phyloP scores from a whole-genome alignment of 805 yeast species.

The Candida berthetii region DNA sequence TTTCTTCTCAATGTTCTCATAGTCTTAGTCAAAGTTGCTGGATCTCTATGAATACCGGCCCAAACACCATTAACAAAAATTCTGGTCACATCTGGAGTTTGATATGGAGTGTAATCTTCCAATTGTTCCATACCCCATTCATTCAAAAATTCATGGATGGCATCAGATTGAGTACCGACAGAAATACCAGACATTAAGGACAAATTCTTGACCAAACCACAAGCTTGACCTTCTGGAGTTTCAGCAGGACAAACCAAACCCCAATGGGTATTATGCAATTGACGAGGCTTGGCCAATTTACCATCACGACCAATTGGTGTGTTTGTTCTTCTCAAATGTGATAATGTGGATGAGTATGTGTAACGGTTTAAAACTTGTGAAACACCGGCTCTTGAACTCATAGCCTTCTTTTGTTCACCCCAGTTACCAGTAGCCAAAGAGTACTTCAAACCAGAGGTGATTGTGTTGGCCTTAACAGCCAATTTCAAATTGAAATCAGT shows the following conservation, averaged over 20 bases:
- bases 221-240: constrained; percentile 99
- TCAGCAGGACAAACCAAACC: constrained; percentile 99
- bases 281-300: constrained; percentile 98
- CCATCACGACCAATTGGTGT: constrained; percentile 99
- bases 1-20: constrained; percentile 88
- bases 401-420: constrained; percentile 99
- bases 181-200: constrained; percentile 97
- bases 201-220: constrained; percentile 96
- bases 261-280: constrained; percentile 99
- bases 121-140: constrained; percentile 99
- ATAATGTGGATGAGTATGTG: constrained; percentile 96
- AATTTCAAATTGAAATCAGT: constrained; percentile 93
- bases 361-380: constrained; percentile 97
- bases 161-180: constrained; percentile 96
- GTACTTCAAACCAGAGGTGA: constrained; percentile 95
- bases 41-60: constrained; percentile 98
- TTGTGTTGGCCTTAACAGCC: constrained; percentile 95
- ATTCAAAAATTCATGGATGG: constrained; percentile 85
- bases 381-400: constrained; percentile 98
- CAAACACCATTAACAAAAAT: constrained; percentile 98
- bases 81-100: constrained; percentile 85
- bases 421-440: constrained; percentile 99
- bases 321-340: constrained; percentile 97
- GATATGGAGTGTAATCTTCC: constrained; percentile 92
- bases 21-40: constrained; percentile 85